Base-by-base conservation (phyloP, 2,329 filamentous ascomycete genomes). In the Colletotrichum incanum region DNA sequence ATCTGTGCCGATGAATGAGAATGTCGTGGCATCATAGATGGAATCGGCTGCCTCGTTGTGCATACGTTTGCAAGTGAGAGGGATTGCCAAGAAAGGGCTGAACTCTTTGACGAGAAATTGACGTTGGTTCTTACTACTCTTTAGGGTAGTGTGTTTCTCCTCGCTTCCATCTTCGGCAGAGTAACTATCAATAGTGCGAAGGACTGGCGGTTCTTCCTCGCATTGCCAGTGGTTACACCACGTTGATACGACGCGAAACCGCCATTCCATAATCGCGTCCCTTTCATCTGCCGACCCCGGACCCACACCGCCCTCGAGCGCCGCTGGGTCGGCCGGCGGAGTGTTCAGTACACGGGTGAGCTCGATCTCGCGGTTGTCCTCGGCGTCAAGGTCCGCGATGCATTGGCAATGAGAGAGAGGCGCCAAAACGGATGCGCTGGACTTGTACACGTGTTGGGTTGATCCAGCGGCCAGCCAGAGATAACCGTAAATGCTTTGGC, bases 1-100 rank as follows among this genome's bases (percentile, higher is more conserved):
- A 18, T 59, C 59, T 1, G 59, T 59, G 6, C 60, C 66, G 47
- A 72, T 43, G 41, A 73, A 18, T 78, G 82, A 63, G 41, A 73
- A 73, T 4, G 68, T 39, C 11, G 47, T 67, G 23, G 49, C 26
- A 31, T 65, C 59, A 28, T 71, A 73, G 20, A 73, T 64, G 52
- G 67, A 67, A 20, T 67, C 63, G 37, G 67, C 20, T 1, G 71
- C 67, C 52, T 73, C 71, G 20, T 43, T 56, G n/a, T 64, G 43
- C 66, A 72, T 63, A 16, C 71, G 71, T 34, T 61, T 73, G 67
- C 71, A 73, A 5, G 63, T 31, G 23, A 73, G 71, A 14, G 71
- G 62, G 8, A 58, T 56, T 11, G 58, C 58, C 11, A 73, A 26
- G 47, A 73, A 73, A 6, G 71, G 67, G 63, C 71, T 73, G 14